Percentiles rank a stretch among this genome's conserved stretches.
These are phyloP conservation scores for Scheffersomyces parashehatae DNA, from an alignment of 1,139 yeast species.

Conservation along the genomic window DNA sequence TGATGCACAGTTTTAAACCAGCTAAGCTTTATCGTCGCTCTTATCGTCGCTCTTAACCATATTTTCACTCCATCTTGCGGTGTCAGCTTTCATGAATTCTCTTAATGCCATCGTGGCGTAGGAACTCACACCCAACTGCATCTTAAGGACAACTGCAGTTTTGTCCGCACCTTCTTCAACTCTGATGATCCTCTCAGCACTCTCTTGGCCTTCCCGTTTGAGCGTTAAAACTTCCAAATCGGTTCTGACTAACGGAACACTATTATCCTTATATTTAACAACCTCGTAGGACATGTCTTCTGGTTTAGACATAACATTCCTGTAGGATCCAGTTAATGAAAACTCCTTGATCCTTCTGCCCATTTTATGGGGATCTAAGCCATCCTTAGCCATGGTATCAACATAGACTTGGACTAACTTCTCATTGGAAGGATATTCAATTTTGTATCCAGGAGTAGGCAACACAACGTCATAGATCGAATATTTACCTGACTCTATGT, in stretches of 20 bases:
- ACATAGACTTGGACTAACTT: slow-evolving; percentile 62
- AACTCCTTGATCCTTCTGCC: slow-evolving; percentile 82
- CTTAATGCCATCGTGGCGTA: slow-evolving; percentile 98
- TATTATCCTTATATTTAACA: slow-evolving; percentile 59
- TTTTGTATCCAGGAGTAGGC: slow-evolving; percentile 94
- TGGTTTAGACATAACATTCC: slow-evolving; percentile 74
- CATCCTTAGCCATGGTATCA: slow-evolving; percentile 76
- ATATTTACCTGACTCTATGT: slow-evolving; percentile 58
- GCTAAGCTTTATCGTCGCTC: neutral
- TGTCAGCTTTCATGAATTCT: slow-evolving; percentile 84
- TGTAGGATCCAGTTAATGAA: slow-evolving; percentile 87
- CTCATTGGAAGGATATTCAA: slow-evolving; percentile 74
- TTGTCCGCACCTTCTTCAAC: slow-evolving; percentile 39
- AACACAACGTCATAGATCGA: slow-evolving; percentile 81
- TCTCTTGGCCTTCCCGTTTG: slow-evolving; percentile 37
- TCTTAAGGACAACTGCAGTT: slow-evolving; percentile 70
- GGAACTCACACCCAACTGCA: slow-evolving; percentile 82
- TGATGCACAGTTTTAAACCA: too few relatives aligned
- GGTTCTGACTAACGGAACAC: slow-evolving; percentile 74
- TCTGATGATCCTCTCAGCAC: slow-evolving; percentile 28
- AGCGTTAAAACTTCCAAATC: slow-evolving; percentile 68
- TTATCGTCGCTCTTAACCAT: slow-evolving; percentile 6
- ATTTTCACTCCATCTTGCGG: slow-evolving; percentile 51
- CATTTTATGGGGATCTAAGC: slow-evolving; percentile 84
- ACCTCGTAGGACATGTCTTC: slow-evolving; percentile 61